phyloP scores from a whole-genome alignment of 768 basidiomycete genomes.

The Boletus coccyginus region DNA sequence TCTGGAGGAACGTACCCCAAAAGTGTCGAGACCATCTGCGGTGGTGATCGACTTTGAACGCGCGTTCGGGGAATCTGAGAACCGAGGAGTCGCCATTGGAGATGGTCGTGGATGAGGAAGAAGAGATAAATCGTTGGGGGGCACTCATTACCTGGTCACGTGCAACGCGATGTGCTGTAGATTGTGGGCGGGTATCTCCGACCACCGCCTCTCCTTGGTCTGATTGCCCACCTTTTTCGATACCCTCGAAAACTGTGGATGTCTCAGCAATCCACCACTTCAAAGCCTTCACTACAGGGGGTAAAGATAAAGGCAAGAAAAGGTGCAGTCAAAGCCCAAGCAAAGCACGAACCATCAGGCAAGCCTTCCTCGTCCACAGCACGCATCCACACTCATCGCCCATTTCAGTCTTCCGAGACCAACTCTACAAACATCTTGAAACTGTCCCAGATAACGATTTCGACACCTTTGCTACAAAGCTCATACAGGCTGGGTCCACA shows the following conservation, averaged over 20 bases:
- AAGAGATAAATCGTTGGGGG: not conserved
- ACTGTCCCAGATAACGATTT: conserved; percentile 78
- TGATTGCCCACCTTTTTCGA: conserved; percentile 30
- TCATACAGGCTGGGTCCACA: conserved; percentile 87
- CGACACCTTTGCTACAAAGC: conserved; percentile 76
- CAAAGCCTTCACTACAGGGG: conserved; percentile 90
- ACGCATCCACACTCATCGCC: conserved; percentile 10
- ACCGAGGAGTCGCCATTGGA: conserved; percentile 30
- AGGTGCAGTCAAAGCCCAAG: conserved; percentile 87
- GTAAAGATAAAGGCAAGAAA: conserved; percentile 93
- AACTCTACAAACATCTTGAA: conserved; percentile 88
- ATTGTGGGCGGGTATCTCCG: conserved; percentile 27
- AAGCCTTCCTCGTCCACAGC: not conserved
- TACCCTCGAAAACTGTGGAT: conserved; percentile 64
- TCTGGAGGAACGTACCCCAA: conserved; percentile 55
- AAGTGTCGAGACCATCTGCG: conserved; percentile 71
- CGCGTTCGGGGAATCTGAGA: conserved; percentile 69
- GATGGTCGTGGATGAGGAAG: conserved; percentile 14
- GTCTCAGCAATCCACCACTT: conserved; percentile 83
- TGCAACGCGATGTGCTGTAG: conserved; percentile 15
- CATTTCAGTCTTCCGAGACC: conserved; percentile 81
- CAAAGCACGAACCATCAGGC: conserved; percentile 90
- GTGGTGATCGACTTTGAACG: conserved; percentile 78
- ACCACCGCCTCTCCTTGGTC: not conserved
- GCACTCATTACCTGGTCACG: conserved; percentile 21